These are phyloP conservation scores for Metarhizium anisopliae DNA, from an alignment of 2,329 filamentous ascomycete species.

Conservation along the genomic window DNA sequence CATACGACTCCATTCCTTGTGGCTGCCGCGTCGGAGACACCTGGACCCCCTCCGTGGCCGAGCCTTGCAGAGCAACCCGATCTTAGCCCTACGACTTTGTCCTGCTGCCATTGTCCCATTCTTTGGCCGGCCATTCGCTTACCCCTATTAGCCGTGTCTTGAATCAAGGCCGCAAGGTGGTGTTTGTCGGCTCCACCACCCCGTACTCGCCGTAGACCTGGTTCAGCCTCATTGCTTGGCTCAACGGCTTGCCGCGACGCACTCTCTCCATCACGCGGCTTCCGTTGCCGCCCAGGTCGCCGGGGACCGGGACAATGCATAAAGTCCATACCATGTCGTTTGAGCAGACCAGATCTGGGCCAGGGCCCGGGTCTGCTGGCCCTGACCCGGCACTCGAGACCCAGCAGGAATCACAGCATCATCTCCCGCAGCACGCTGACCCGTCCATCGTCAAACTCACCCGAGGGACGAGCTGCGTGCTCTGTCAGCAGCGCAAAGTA, in stretches of 20 bases:
- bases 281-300: background rate
- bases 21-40: background rate
- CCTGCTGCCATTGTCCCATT: no score
- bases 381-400: background rate
- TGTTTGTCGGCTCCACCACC: no score
- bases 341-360: slow-evolving; percentile 3
- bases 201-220: no score
- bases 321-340: slow-evolving; percentile 5
- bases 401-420: slow-evolving; percentile 12
- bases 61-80: background rate
- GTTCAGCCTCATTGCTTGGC: no score
- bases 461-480: slow-evolving; percentile 55
- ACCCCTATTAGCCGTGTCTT: no score
- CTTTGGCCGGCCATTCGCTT: no score
- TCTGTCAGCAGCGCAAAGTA: slow-evolving; percentile 69
- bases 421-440: slow-evolving; percentile 22
- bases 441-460: slow-evolving; percentile 44
- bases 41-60: background rate
- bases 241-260: background rate
- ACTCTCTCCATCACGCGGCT: background rate
- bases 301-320: background rate
- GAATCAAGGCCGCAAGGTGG: no score
- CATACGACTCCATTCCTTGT: no score
- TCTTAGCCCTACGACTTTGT: no score
- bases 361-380: slow-evolving; percentile 9